Evolutionary conservation across 2,329 filamentous ascomycete species (phyloP).

Genomic region (Pseudogymnoascus sp.): DNA sequence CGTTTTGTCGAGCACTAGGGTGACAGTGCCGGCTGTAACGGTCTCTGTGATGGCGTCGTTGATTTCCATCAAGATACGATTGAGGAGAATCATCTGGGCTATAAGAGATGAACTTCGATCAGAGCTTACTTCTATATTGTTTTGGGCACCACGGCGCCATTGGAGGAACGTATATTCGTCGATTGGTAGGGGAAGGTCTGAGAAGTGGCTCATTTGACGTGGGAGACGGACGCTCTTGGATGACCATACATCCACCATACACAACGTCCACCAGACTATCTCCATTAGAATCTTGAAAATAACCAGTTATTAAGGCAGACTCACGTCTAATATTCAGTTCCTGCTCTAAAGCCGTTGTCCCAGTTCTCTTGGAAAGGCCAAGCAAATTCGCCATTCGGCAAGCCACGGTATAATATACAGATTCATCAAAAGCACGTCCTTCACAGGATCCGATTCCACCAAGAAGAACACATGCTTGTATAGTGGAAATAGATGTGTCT

Average conservation of each 20-base stretch:
- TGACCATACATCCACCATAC: slow-evolving; percentile 21
- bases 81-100: slow-evolving; percentile 33
- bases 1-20: slow-evolving; percentile 14
- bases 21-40: slow-evolving; percentile 22
- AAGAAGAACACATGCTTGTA: slow-evolving; percentile 19
- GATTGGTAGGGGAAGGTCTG: slow-evolving; percentile 16
- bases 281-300: slow-evolving; percentile 5
- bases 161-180: slow-evolving; percentile 14
- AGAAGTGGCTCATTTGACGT: slow-evolving; percentile 14
- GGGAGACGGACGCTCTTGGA: slow-evolving; percentile 18
- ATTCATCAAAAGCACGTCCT: slow-evolving; percentile 15
- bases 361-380: slow-evolving; percentile 14
- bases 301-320: background rate
- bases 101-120: slow-evolving; percentile 15
- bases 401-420: slow-evolving; percentile 18
- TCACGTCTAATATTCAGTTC: slow-evolving; percentile 18
- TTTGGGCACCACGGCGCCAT: background rate
- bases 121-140: background rate
- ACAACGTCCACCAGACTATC: slow-evolving; percentile 20
- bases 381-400: slow-evolving; percentile 19
- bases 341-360: slow-evolving; percentile 12
- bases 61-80: slow-evolving; percentile 32
- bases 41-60: slow-evolving; percentile 31
- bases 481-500: slow-evolving; percentile 16
- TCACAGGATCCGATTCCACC: slow-evolving; percentile 16